Percentiles rank a stretch among this genome's conserved stretches.
These are phyloP conservation scores for Russula sp. DNA, from an alignment of 768 basidiomycete genomes.

Conservation along the genomic window DNA sequence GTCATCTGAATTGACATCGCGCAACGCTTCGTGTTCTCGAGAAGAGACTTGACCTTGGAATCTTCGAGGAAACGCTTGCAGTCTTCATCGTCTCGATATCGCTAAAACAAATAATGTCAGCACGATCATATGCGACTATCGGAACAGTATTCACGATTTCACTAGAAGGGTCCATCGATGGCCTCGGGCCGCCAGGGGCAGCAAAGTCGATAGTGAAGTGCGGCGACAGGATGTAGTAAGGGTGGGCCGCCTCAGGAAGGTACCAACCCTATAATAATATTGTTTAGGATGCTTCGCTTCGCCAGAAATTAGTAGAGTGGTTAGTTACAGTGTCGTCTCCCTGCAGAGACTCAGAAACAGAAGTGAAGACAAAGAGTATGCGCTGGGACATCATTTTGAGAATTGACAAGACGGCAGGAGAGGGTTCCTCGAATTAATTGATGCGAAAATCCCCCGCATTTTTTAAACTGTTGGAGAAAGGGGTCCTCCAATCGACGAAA, in stretches of 20 bases:
- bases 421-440: background rate
- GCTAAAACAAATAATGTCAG: slow-evolving; percentile 35
- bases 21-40: slow-evolving; percentile 58
- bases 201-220: slow-evolving; percentile 46
- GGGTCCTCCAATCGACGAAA: too few relatives aligned
- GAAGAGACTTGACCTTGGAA: slow-evolving; percentile 46
- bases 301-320: background rate
- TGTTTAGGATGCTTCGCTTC: slow-evolving; percentile 1
- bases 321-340: slow-evolving; percentile 49
- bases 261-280: slow-evolving; percentile 63
- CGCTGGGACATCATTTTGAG: slow-evolving; percentile 18
- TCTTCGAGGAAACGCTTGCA: slow-evolving; percentile 59
- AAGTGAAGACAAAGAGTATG: slow-evolving; percentile 76
- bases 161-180: slow-evolving; percentile 61
- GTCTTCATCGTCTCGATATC: slow-evolving; percentile 51
- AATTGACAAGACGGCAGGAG: background rate
- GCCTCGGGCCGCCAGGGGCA: slow-evolving; percentile 53
- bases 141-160: slow-evolving; percentile 43
- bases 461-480: background rate
- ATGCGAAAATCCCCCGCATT: too few relatives aligned
- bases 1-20: slow-evolving; percentile 54
- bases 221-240: slow-evolving; percentile 39
- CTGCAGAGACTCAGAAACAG: slow-evolving; percentile 54
- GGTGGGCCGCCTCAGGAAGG: slow-evolving; percentile 55
- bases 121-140: background rate